phyloP scores from a whole-genome alignment of 208 protist species.

The Wallacemonas collosoma region DNA sequence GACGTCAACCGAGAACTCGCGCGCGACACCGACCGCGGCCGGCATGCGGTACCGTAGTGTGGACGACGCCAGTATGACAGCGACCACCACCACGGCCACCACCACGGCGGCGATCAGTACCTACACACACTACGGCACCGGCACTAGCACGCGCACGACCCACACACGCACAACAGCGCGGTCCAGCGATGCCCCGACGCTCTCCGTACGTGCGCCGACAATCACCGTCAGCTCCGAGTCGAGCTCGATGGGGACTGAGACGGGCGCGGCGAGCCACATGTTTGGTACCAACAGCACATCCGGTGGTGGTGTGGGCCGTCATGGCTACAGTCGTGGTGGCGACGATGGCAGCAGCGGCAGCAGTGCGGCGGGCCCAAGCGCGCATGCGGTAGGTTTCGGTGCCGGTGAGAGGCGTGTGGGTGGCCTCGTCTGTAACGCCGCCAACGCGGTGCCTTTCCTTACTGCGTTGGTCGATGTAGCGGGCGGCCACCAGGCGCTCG shows the following conservation, averaged over 20 bases:
- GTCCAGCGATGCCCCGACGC: not conserved
- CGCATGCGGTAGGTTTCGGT: no score
- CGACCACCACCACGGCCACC: not conserved
- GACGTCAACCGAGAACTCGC: no score
- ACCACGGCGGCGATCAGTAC: not conserved
- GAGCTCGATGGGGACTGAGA: not conserved
- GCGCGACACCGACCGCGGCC: not conserved
- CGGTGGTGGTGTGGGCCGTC: not conserved
- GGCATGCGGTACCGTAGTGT: not conserved
- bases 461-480: not conserved
- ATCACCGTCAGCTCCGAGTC: slow-evolving; percentile 14
- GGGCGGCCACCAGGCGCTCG: not conserved
- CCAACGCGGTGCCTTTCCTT: not conserved
- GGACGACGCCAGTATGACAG: not conserved
- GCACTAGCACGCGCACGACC: no score
- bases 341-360: not conserved
- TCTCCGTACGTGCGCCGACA: not conserved
- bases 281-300: not conserved
- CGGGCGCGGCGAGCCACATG: not conserved
- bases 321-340: not conserved
- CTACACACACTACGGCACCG: not conserved
- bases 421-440: no score
- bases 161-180: not conserved
- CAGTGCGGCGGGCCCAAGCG: not conserved
- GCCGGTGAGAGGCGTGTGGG: no score